phyloP scores from a whole-genome alignment of 345 rosid species.

The Aquilaria malaccensis region DNA sequence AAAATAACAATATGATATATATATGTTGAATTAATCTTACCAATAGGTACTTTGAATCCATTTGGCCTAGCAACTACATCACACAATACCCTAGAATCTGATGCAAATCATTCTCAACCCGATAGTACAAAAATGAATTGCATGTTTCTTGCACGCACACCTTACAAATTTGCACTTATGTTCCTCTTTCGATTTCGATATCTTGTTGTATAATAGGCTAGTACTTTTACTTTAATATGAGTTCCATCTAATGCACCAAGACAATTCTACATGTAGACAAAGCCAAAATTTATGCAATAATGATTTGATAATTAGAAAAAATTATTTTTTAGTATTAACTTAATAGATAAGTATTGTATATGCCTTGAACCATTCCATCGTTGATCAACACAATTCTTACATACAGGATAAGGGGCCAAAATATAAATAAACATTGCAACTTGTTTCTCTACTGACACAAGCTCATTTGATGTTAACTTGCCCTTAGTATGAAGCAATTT shows the following conservation, averaged over 20 bases:
- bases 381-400: neutral
- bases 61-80: neutral
- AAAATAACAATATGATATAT: too few relatives aligned
- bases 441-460: neutral
- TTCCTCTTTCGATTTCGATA: neutral
- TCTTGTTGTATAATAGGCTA: neutral
- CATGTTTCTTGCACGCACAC: neutral
- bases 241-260: slow-evolving; percentile 1
- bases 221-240: neutral
- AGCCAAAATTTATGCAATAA: neutral
- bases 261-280: neutral
- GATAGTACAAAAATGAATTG: neutral
- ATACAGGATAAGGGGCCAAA: neutral
- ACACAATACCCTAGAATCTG: neutral
- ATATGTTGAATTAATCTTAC: too few relatives aligned
- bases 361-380: slow-evolving; percentile 4
- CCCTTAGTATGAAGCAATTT: neutral
- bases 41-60: slow-evolving; percentile 1
- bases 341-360: neutral
- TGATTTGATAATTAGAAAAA: neutral
- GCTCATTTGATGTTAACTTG: neutral
- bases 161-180: neutral
- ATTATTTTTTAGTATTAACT: neutral
- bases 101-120: slow-evolving; percentile 4
- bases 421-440: slow-evolving; percentile 1